A percentile compares a stretch with the other conserved stretches of the same genome.
These are phyloP conservation scores for Paecilomyces sp. DNA, from an alignment of 2,329 filamentous ascomycete species.

Conservation along the genomic window DNA sequence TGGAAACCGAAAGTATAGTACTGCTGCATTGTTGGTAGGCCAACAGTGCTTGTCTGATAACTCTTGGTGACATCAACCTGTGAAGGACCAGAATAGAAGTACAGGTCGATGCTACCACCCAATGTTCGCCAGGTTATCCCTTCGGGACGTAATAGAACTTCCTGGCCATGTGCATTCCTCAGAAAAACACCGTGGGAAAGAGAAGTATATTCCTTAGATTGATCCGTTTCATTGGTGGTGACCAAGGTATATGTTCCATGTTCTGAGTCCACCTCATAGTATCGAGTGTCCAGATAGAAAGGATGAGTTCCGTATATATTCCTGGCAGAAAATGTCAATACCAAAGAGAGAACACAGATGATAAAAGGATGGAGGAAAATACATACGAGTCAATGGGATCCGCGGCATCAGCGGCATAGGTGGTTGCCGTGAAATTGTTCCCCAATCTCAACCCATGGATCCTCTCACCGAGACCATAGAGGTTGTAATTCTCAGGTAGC, in stretches of 20 bases:
- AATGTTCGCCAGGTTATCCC: constrained; percentile 67
- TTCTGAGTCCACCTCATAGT: constrained; percentile 51
- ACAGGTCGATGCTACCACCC: constrained; percentile 71
- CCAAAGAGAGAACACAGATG: background rate
- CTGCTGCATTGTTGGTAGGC: constrained; percentile 69
- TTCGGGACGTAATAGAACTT: constrained; percentile 57
- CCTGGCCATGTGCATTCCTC: constrained; percentile 69
- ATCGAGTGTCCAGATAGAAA: constrained; percentile 73
- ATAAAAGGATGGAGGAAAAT: background rate
- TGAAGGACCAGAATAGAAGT: constrained; percentile 68
- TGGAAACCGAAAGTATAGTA: constrained; percentile 79
- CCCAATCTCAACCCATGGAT: constrained; percentile 66
- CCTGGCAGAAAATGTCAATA: constrained; percentile 8
- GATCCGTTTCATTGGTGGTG: constrained; percentile 46
- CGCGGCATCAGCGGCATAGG: constrained; percentile 61
- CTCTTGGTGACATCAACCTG: constrained; percentile 61
- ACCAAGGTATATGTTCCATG: constrained; percentile 47
- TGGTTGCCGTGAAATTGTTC: constrained; percentile 63
- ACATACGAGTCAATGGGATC: constrained; percentile 43
- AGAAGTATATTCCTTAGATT: constrained; percentile 52
- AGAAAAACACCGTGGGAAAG: constrained; percentile 71
- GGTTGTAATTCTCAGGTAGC: constrained; percentile 64
- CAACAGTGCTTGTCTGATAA: constrained; percentile 61
- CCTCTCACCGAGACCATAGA: constrained; percentile 68
- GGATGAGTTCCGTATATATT: constrained; percentile 74